phyloP scores from a whole-genome alignment of 2,329 filamentous ascomycete species.

The Microdochium trichocladiopsis region DNA sequence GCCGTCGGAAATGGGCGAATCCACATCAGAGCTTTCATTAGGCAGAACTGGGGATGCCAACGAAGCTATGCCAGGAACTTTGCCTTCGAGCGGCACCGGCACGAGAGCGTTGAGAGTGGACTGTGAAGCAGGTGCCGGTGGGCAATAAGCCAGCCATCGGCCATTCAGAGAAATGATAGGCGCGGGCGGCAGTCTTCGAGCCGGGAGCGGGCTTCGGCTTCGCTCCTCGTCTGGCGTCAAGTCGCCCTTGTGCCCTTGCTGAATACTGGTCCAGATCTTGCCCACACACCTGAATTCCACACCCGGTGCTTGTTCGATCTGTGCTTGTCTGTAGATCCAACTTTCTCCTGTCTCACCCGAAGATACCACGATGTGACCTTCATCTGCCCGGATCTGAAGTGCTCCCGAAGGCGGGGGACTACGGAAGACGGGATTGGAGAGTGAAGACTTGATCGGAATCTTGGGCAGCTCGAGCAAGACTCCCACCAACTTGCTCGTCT shows the following conservation, averaged over 20 bases:
- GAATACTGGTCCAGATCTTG: conserved; percentile 87
- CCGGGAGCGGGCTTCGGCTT: conserved; percentile 25
- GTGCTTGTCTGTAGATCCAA: conserved; percentile 61
- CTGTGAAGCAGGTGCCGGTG: conserved; percentile 63
- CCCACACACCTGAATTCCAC: conserved; percentile 60
- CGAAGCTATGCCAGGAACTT: conserved; percentile 49
- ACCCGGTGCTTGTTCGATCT: conserved; percentile 31
- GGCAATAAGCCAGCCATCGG: conserved; percentile 73
- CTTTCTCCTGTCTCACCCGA: conserved; percentile 84
- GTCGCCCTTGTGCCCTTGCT: conserved; percentile 48
- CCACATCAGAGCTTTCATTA: conserved; percentile 57
- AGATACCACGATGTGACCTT: conserved; percentile 63
- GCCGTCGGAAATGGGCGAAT: conserved; percentile 65
- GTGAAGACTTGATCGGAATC: conserved; percentile 49
- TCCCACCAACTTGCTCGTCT: conserved; percentile 62
- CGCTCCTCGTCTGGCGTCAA: conserved; percentile 38
- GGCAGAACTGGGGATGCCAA: conserved; percentile 65
- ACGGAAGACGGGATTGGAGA: conserved; percentile 57
- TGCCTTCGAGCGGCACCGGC: conserved; percentile 45
- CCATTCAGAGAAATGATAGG: conserved; percentile 64
- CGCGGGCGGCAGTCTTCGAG: conserved; percentile 41
- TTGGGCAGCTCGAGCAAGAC: conserved; percentile 67
- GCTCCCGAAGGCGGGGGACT: conserved; percentile 66
- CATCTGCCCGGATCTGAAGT: conserved; percentile 66
- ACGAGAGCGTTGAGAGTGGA: conserved; percentile 62